phyloP scores from a whole-genome alignment of 192 early-diverging fungal species.

The Lobosporangium transversale region DNA sequence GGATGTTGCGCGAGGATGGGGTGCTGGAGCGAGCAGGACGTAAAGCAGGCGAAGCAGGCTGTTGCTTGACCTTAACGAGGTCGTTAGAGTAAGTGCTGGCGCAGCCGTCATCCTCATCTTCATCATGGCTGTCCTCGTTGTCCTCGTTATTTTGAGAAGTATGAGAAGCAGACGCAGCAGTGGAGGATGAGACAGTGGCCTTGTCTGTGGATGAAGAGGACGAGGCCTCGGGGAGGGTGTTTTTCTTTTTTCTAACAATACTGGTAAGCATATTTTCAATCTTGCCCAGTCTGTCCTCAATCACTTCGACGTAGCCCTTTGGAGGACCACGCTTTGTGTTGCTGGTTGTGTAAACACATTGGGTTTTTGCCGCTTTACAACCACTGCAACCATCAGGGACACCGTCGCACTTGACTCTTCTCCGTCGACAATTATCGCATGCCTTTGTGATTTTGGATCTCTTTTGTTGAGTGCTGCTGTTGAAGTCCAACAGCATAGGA shows the following conservation, averaged over 20 bases:
- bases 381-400: constrained; percentile 68
- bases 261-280: constrained; percentile 66
- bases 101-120: constrained; percentile 29
- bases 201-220: constrained; percentile 1
- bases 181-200: constrained; percentile 3
- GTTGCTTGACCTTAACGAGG: constrained; percentile 47
- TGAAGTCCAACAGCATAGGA: constrained; percentile 53
- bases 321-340: constrained; percentile 79
- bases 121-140: constrained; percentile 14
- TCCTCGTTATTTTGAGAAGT: constrained; percentile 8
- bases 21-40: constrained; percentile 25
- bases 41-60: constrained; percentile 39
- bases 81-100: constrained; percentile 24
- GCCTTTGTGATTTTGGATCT: constrained; percentile 57
- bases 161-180: background rate
- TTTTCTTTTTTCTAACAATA: constrained; percentile 55
- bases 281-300: constrained; percentile 71
- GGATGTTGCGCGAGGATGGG: constrained; percentile 19
- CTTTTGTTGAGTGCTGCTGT: constrained; percentile 41
- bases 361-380: constrained; percentile 64
- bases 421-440: constrained; percentile 72
- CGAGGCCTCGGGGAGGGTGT: background rate
- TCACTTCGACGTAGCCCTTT: constrained; percentile 80
- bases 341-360: constrained; percentile 71
- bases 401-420: constrained; percentile 79